Evolutionary conservation across 441 rosid genomes (phyloP).

Genomic region (Eutrema salsugineum): DNA sequence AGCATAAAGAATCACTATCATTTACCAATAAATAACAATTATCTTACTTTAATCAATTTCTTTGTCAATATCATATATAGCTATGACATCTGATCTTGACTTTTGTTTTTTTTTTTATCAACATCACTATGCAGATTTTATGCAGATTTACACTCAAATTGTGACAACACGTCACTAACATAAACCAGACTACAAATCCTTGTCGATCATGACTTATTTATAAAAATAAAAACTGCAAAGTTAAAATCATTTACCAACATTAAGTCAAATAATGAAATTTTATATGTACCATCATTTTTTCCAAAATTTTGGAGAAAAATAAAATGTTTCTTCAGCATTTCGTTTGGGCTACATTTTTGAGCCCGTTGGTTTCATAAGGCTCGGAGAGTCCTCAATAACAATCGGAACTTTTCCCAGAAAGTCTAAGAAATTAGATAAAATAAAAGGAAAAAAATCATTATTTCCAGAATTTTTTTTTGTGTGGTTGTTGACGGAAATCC

Average conservation of each 20-base stretch:
- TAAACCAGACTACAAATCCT: background rate
- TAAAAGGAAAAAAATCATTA: too few species aligned
- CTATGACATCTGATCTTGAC: background rate
- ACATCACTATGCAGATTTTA: background rate
- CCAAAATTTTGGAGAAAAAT: too few species aligned
- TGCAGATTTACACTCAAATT: background rate
- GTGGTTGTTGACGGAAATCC: too few species aligned
- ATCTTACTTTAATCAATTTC: background rate
- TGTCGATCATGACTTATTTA: background rate
- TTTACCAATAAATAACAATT: conserved; percentile 19
- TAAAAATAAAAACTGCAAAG: background rate
- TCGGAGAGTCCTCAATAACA: too few species aligned
- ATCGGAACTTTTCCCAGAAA: too few species aligned
- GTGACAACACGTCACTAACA: background rate
- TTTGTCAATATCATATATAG: background rate
- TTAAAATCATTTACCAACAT: background rate
- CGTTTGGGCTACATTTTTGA: too few species aligned
- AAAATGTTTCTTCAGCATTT: too few species aligned
- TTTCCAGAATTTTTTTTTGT: too few species aligned
- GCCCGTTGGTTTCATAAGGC: too few species aligned
- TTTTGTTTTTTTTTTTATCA: background rate
- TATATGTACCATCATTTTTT: background rate
- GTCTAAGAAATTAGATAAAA: too few species aligned
- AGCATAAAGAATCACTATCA: background rate
- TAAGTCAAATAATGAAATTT: background rate